Evolutionary conservation across 441 rosid species (phyloP).

Genomic region (Melastoma candidum): DNA sequence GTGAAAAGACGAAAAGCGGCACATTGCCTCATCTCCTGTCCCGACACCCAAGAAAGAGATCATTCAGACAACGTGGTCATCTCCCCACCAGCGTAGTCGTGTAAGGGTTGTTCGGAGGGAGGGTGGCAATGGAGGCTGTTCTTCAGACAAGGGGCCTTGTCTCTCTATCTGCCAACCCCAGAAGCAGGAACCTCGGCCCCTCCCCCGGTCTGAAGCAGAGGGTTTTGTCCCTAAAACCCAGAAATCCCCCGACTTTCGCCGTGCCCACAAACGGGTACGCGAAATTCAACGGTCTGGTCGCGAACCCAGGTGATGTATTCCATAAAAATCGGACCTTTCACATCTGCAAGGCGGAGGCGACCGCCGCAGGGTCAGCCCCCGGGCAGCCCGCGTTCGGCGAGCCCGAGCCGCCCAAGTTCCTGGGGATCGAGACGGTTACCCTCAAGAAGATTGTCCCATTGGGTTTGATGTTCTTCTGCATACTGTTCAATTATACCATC

Average conservation of each 20-base stretch:
- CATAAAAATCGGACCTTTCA: constrained; percentile 14
- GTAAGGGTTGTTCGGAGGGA: background rate
- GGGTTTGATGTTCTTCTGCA: constrained; percentile 96
- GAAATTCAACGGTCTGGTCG: constrained; percentile 6
- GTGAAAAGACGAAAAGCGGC: too few species aligned
- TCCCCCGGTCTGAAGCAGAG: constrained; percentile 14
- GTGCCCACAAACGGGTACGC: background rate
- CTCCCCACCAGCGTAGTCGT: too few species aligned
- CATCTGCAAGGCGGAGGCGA: constrained; percentile 15
- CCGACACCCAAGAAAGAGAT: too few species aligned
- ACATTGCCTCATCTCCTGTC: too few species aligned
- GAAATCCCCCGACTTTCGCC: constrained; percentile 6
- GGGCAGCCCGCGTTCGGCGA: constrained; percentile 17
- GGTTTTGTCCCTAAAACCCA: constrained; percentile 10
- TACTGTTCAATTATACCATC: constrained; percentile 87
- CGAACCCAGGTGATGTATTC: constrained; percentile 7
- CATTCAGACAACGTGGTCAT: too few species aligned
- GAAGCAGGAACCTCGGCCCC: constrained; percentile 6
- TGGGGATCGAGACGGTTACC: constrained; percentile 66
- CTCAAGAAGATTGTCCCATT: constrained; percentile 83
- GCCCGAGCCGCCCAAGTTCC: constrained; percentile 40
- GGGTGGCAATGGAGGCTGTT: constrained; percentile 13
- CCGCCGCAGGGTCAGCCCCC: constrained; percentile 6
- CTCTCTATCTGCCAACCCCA: constrained; percentile 12
- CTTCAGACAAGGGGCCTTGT: constrained; percentile 8